Base-by-base conservation (phyloP, 2,329 filamentous ascomycete species). In the Microcyclosporella mali region DNA sequence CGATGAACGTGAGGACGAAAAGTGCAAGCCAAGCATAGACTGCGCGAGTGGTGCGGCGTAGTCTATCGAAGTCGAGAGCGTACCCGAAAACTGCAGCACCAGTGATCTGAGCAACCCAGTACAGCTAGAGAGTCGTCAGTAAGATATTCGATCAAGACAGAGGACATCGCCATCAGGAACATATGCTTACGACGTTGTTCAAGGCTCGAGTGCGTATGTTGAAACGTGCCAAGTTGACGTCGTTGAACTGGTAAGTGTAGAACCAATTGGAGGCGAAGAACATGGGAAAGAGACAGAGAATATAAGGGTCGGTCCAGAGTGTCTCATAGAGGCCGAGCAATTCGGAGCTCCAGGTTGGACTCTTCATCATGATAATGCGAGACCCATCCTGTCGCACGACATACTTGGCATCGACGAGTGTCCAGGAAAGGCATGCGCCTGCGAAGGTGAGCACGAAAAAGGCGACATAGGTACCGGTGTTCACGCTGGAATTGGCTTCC, bases 281-380 rank as follows among this genome's bases (percentile, higher is more conserved):
- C 81, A 88, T 85, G 58, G 84, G 84, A 69, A 88, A 90, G 16
- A 89, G 73, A 12, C 82, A 66, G 39, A 88, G 50, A 56, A 90
- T 82, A 67, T 82, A 89, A 4, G 79, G 79, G 53, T 90, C 83
- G 19, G 73, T 73, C 38, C 69, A 68, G 45, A 94, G 67, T 1
- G 84, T 87, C 63, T 90, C 75, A 64, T 74, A 82, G 2, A 94
- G 77, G 43, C 88, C 88, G 12, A 75, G 52, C 48, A 94, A 66
- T 67, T 94, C 88, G 3, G 84, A 82, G 57, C 78, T 78, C 85
- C 40, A 44, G 15, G 84, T 85, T 3, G 88, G 88, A 65, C 92
- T 85, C 71, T 92, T 89, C 84, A 90, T 94, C 48, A 88, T 67
- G 49, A 94, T 88, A 60, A 94, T 79, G 45, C 79, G 69, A 43